Conservation (phyloP, 2,329 filamentous ascomycete species). For the Pyrenophora tritici-repentis region DNA sequence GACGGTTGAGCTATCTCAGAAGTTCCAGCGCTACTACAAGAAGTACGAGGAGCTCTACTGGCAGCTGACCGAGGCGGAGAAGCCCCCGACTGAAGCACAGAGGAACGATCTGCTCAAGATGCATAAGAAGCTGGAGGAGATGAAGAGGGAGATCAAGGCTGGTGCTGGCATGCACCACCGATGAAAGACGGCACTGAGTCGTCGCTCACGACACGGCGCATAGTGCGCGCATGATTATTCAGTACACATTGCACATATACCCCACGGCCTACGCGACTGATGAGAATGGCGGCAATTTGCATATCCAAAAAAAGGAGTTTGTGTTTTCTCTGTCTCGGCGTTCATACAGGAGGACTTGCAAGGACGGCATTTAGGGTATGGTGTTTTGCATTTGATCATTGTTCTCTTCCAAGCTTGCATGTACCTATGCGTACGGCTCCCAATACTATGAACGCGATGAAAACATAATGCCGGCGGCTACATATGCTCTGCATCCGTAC, state of each 20-base stretch:
- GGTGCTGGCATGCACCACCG: slow-evolving; percentile 38
- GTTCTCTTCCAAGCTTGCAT: slow-evolving; percentile 3
- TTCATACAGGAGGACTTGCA: slow-evolving; percentile 9
- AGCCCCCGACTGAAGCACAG: slow-evolving; percentile 55
- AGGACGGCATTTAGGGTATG: slow-evolving; percentile 18
- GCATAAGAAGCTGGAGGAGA: slow-evolving; percentile 59
- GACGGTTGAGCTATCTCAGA: slow-evolving; percentile 53
- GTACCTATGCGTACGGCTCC: slow-evolving; percentile 4
- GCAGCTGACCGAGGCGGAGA: slow-evolving; percentile 46
- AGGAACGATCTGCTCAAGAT: slow-evolving; percentile 59
- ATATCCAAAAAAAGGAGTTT: slow-evolving; percentile 26
- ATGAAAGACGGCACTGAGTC: slow-evolving; percentile 14
- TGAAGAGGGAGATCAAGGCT: slow-evolving; percentile 62
- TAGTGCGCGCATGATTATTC: slow-evolving; percentile 15
- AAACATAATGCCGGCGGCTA: slow-evolving; percentile 16
- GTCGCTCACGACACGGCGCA: slow-evolving; percentile 10
- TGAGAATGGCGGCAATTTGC: slow-evolving; percentile 19
- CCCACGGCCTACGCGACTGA: slow-evolving; percentile 18
- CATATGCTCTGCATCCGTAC: slow-evolving; percentile 11
- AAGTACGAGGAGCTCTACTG: slow-evolving; percentile 63
- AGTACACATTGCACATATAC: slow-evolving; percentile 27
- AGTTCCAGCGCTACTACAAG: slow-evolving; percentile 63
- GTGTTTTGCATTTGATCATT: slow-evolving; percentile 14
- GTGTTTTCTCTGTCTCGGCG: slow-evolving; percentile 7
- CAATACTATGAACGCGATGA: slow-evolving; percentile 23